A percentile compares a stretch with the other conserved stretches of the same genome.
Evolutionary conservation across 345 rosid genomes (phyloP).

Genomic region (Citrus cavaleriei): DNA sequence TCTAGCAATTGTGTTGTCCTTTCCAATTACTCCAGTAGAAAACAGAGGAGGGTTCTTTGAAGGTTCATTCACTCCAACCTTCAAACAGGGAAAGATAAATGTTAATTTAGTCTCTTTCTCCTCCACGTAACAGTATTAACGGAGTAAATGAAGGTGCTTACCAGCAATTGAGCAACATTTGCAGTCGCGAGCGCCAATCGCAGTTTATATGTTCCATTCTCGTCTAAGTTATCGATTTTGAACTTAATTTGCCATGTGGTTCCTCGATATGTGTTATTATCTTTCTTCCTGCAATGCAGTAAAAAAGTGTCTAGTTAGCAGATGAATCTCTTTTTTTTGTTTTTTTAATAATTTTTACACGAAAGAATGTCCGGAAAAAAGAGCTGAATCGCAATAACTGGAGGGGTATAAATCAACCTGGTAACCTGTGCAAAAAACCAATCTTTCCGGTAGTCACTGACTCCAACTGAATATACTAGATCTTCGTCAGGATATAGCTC

Average conservation of each 20-base stretch:
- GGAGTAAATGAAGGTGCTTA: background rate
- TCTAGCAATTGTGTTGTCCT: slow-evolving; percentile 59
- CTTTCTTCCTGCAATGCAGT: slow-evolving; percentile 18
- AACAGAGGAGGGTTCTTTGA: slow-evolving; percentile 33
- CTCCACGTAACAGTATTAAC: background rate
- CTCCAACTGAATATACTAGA: slow-evolving; percentile 59
- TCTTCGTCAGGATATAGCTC: slow-evolving; percentile 67
- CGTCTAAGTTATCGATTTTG: slow-evolving; percentile 17
- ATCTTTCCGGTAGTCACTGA: slow-evolving; percentile 59
- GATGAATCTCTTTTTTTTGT: background rate
- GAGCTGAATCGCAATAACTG: too few species aligned
- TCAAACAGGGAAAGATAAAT: background rate
- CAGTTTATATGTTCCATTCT: slow-evolving; percentile 32
- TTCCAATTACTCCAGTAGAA: slow-evolving; percentile 52
- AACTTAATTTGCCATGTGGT: slow-evolving; percentile 61
- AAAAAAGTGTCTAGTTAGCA: background rate
- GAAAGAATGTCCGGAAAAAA: too few species aligned
- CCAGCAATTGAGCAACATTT: slow-evolving; percentile 43
- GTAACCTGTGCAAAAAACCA: slow-evolving; percentile 86
- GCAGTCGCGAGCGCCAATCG: slow-evolving; percentile 59
- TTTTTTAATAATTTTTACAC: too few species aligned
- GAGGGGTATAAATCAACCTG: slow-evolving; percentile 33
- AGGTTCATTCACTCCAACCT: slow-evolving; percentile 40
- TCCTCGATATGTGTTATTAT: slow-evolving; percentile 22
- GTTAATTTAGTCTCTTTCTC: background rate